phyloP scores from a whole-genome alignment of 148 eudicot species.

The Drosera capensis region DNA sequence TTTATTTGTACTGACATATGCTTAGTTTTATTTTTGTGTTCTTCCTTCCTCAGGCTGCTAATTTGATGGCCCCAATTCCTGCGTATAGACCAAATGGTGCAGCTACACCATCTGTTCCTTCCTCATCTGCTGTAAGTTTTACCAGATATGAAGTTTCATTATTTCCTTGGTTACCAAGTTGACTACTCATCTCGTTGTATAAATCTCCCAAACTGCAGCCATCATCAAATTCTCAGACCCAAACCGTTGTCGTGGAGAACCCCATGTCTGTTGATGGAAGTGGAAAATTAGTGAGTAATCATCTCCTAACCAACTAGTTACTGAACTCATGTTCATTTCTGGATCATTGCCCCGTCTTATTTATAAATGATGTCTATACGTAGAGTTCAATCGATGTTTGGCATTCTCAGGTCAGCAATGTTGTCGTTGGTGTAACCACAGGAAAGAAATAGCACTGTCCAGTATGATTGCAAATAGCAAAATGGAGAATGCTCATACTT shows the following conservation, averaged over 20 bases:
- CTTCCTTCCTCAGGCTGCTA: constrained; percentile 22
- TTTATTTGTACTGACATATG: not conserved
- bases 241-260: constrained; percentile 38
- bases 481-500: too few species aligned
- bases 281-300: constrained; percentile 44
- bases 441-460: constrained; percentile 19
- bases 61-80: constrained; percentile 28
- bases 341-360: not conserved
- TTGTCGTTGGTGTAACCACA: constrained; percentile 78
- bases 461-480: too few species aligned
- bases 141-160: not conserved
- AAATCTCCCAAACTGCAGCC: constrained; percentile 11
- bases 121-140: constrained; percentile 36
- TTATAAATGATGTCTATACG: constrained; percentile 1
- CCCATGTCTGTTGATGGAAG: constrained; percentile 37
- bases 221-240: constrained; percentile 13
- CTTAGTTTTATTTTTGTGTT: not conserved
- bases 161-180: not conserved
- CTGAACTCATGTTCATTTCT: not conserved
- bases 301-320: not conserved
- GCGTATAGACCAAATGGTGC: constrained; percentile 30
- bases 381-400: constrained; percentile 1
- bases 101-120: constrained; percentile 16
- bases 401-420: constrained; percentile 51
- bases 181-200: not conserved